Percentiles rank a stretch among this genome's conserved stretches.
These are phyloP conservation scores for Kwoniella dendrophila DNA, from an alignment of 768 basidiomycete genomes.

Conservation along the genomic window DNA sequence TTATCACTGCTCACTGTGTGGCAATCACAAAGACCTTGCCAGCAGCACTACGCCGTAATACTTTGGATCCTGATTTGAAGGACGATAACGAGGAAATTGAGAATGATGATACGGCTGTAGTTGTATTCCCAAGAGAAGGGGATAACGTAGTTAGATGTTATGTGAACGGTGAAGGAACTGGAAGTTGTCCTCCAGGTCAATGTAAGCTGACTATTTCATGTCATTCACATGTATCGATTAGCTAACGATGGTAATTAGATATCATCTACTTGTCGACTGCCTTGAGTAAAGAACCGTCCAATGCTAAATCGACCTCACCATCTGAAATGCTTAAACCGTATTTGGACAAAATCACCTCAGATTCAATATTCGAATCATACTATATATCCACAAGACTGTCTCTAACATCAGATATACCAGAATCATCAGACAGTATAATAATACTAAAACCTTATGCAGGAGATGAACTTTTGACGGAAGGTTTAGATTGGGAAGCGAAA, in stretches of 20 bases:
- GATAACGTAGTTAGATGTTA: conserved; percentile 44
- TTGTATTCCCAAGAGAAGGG: conserved; percentile 50
- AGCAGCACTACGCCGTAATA: conserved; percentile 9
- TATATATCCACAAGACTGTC: conserved; percentile 24
- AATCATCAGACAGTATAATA: conserved; percentile 7
- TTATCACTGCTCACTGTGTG: conserved; percentile 36
- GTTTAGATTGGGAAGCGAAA: conserved; percentile 52
- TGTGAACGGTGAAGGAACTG: conserved; percentile 55
- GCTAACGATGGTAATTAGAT: conserved; percentile 18
- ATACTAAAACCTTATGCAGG: conserved; percentile 30
- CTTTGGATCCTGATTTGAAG: neutral
- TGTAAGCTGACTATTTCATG: conserved; percentile 40
- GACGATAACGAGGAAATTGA: conserved; percentile 11
- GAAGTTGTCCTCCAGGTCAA: conserved; percentile 54
- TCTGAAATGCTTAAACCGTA: conserved; percentile 37
- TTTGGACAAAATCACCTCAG: conserved; percentile 18
- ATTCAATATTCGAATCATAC: conserved; percentile 28
- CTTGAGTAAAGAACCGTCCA: neutral
- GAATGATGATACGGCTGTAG: conserved; percentile 49
- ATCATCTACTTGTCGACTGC: conserved; percentile 22
- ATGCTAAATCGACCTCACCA: neutral
- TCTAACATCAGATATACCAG: conserved; percentile 3
- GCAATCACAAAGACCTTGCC: conserved; percentile 42
- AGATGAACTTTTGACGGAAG: conserved; percentile 42
- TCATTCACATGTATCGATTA: neutral